Evolutionary conservation across 495 filamentous ascomycete genomes (phyloP), one percentile per base, ranked within the genome.

Genomic region (Jackrogersella multiformis): DNA sequence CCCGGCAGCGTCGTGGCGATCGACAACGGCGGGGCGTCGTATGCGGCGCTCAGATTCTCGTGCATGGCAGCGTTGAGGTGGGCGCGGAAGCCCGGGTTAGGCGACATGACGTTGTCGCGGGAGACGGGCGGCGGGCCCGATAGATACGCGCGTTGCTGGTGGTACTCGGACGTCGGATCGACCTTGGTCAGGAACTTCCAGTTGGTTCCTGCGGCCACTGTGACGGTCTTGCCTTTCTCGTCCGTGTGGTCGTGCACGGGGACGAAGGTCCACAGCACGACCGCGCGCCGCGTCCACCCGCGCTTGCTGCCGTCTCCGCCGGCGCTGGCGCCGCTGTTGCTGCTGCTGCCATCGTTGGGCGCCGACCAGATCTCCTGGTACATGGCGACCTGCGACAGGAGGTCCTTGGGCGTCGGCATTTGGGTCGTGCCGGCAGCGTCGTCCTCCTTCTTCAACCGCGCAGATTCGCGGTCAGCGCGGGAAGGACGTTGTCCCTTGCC

Each of bases 331-430:
- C 52, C 58, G 9, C 39, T 13, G 39, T 7, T 24, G 20, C 9
- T 6, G 1, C 20, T 15, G 42, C 18, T 53, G 18, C 30, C 49
- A 10, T 77, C 61, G 23, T 64, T 74, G 12, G 80, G 78, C 2
- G 75, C 73, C 0, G 80, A 83, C 74, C 71, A 83, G 34, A 84
- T 74, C 71, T 84, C 81, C 58, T 84, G 81, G 67, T 81, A 75
- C 81, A 83, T 84, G 64, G 79, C 78, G 10, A 82, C 82, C 68
- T 76, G 72, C 20, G 75, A 70, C 16, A 83, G 64, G 13, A 84
- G 72, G 21, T 82, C 80, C 68, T 80, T 82, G 21, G 79, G 80
- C 10, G 80, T 79, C 7, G 56, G 69, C 21, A 48, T 53, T 13
- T 73, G 67, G 23, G 71, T 18, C 57, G 74, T 73, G 26, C 68